Base-by-base conservation (phyloP, 2,329 filamentous ascomycete genomes). In the Botrytis sinoallii region DNA sequence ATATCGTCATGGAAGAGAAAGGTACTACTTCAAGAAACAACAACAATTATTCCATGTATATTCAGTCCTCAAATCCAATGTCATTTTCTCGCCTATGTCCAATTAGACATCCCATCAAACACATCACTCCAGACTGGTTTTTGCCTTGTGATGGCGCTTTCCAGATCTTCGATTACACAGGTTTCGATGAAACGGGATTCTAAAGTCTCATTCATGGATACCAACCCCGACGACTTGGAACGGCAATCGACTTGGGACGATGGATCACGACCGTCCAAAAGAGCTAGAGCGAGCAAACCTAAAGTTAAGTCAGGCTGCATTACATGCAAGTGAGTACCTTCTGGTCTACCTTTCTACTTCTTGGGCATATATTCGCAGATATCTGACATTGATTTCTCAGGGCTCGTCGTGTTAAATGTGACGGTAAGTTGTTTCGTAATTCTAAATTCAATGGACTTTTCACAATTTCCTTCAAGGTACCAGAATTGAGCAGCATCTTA, bases 291-390 rank as follows among this genome's bases (percentile, higher is more conserved):
- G 35, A 79, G 78, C 66, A 77, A 74, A 48, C 79, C 79, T n/a
- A 91, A 91, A 79, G 89, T 91, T 74, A 91, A 89, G 82, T 90
- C 88, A 1, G 89, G 90, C 35, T 91, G 90, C 80, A 85, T 85
- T 78, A 90, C 88, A 80, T 92, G 90, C 88, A 91, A 91, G 88
- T 85, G 79, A 87, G 85, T 72, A 59, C 46, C 69, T 20, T 29
- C 14, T 40, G 25, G 6, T 52, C 14, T 38, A 55, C 25, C 0
- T n/a, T n/a, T n/a, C 25, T 12, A 14, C 16, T 10, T 22, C 9
- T 68, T 44, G 16, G 7, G 16, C 16, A n/a, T n/a, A 16, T 25
- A 40, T n/a, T 38, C 22, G n/a, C 29, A 38, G 29, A 35, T 38
- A 38, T 18, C 63, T 57, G 59, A 72, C 22, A 68, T 38, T 35